Evolutionary conservation across 257 asterid genomes (phyloP).

Genomic region (Plantago ovata): DNA sequence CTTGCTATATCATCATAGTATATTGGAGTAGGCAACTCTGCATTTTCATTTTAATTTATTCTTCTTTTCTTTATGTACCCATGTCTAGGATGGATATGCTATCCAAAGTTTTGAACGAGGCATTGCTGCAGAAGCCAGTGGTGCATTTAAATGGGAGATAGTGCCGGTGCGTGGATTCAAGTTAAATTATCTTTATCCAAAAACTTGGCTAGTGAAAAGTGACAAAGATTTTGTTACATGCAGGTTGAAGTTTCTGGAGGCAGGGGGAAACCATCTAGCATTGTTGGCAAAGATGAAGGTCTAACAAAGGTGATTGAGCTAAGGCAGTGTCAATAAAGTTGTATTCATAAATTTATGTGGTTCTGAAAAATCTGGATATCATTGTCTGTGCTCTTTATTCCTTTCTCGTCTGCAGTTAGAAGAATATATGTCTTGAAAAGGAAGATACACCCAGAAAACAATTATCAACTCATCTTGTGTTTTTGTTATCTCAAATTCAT

Average conservation of each 20-base stretch:
- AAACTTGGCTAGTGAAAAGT: conserved; percentile 9
- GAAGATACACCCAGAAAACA: background rate
- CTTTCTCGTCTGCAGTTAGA: conserved; percentile 5
- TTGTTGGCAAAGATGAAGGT: conserved; percentile 78
- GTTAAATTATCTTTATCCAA: background rate
- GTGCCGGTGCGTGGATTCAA: conserved; percentile 54
- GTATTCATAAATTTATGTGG: conserved; percentile 1
- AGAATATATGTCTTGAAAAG: background rate
- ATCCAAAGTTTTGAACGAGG: conserved; percentile 91
- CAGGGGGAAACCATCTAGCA: conserved; percentile 57
- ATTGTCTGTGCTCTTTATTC: background rate
- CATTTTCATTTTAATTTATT: background rate
- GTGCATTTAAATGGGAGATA: conserved; percentile 92
- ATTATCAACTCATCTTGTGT: conserved; percentile 7
- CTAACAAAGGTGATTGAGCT: conserved; percentile 50
- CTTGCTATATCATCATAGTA: too few species aligned
- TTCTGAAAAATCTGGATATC: background rate
- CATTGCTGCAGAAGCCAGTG: conserved; percentile 63
- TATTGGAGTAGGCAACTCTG: too few species aligned
- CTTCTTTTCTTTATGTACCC: conserved; percentile 10
- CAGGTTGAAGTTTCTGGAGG: conserved; percentile 79
- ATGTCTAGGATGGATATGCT: conserved; percentile 75
- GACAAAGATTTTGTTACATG: conserved; percentile 16
- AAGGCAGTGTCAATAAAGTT: background rate
- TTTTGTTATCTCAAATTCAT: conserved; percentile 11